Evolutionary conservation across 306 rosid genomes (phyloP).

Genomic region (Prunus kanzakura): DNA sequence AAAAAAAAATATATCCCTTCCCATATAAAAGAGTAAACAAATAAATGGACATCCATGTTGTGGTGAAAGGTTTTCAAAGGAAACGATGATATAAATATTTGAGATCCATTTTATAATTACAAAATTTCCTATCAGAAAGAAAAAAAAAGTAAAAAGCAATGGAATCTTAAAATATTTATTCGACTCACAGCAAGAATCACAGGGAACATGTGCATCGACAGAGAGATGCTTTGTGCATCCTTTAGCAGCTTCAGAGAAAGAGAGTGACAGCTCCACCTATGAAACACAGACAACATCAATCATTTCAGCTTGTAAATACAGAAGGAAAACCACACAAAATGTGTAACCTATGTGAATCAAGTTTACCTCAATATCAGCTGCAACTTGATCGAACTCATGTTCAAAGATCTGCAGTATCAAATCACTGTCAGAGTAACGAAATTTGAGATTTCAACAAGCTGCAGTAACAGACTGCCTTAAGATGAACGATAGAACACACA

Average conservation of each 20-base stretch:
- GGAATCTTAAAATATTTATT: slow-evolving; percentile 7
- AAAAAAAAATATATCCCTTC: not conserved
- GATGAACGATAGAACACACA: not conserved
- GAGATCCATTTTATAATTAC: not conserved
- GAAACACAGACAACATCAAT: slow-evolving; percentile 21
- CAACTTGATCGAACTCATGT: slow-evolving; percentile 48
- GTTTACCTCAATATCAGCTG: slow-evolving; percentile 74
- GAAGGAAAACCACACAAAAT: slow-evolving; percentile 17
- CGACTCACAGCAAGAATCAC: slow-evolving; percentile 77
- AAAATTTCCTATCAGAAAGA: not conserved
- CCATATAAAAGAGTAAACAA: not conserved
- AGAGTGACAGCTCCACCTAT: slow-evolving; percentile 68
- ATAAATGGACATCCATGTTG: not conserved
- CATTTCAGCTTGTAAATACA: slow-evolving; percentile 24
- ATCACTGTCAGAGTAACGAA: not conserved
- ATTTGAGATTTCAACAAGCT: not conserved
- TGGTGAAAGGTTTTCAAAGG: not conserved
- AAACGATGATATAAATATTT: not conserved
- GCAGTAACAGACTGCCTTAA: not conserved
- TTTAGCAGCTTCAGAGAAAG: slow-evolving; percentile 75
- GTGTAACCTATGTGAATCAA: slow-evolving; percentile 13
- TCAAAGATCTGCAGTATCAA: slow-evolving; percentile 76
- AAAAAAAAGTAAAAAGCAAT: not conserved
- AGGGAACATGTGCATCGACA: slow-evolving; percentile 71
- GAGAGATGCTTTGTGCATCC: slow-evolving; percentile 82